Conservation (phyloP, 176 grass and related monocot genomes). For the Puya raimondii region DNA sequence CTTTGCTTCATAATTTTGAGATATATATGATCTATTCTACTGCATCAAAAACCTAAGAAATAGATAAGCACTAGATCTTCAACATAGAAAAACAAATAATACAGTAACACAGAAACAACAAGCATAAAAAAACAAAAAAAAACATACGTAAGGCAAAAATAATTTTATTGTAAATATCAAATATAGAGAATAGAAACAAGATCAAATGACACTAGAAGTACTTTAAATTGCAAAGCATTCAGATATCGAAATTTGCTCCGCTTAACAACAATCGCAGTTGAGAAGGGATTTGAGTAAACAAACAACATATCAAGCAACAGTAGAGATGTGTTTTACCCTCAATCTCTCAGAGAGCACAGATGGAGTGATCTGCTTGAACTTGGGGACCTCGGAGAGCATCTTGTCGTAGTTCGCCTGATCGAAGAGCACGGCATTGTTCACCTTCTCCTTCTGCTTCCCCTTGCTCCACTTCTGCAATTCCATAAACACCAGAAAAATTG, state of each 20-base stretch:
- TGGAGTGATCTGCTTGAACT: conserved; percentile 15
- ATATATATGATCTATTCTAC: too few species aligned
- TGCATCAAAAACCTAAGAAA: too few species aligned
- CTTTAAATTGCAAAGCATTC: too few species aligned
- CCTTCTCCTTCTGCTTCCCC: conserved; percentile 13
- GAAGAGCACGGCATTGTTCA: conserved; percentile 8
- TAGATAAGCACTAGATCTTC: too few species aligned
- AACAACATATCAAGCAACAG: not conserved
- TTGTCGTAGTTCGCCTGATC: conserved; percentile 7
- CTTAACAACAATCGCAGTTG: not conserved
- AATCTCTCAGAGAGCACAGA: conserved; percentile 7
- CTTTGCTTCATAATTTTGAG: too few species aligned
- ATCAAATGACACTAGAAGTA: too few species aligned
- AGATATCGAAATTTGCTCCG: not conserved
- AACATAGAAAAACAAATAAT: too few species aligned
- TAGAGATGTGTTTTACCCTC: not conserved
- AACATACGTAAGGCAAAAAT: too few species aligned
- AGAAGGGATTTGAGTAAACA: not conserved
- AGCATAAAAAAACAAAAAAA: too few species aligned
- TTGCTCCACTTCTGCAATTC: conserved; percentile 9
- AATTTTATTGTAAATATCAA: too few species aligned
- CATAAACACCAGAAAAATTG: not conserved
- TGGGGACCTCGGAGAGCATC: conserved; percentile 6
- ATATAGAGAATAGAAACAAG: too few species aligned
- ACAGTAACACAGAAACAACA: too few species aligned